phyloP scores from a whole-genome alignment of 2,329 filamentous ascomycete species.

The Escovopsis sp. region DNA sequence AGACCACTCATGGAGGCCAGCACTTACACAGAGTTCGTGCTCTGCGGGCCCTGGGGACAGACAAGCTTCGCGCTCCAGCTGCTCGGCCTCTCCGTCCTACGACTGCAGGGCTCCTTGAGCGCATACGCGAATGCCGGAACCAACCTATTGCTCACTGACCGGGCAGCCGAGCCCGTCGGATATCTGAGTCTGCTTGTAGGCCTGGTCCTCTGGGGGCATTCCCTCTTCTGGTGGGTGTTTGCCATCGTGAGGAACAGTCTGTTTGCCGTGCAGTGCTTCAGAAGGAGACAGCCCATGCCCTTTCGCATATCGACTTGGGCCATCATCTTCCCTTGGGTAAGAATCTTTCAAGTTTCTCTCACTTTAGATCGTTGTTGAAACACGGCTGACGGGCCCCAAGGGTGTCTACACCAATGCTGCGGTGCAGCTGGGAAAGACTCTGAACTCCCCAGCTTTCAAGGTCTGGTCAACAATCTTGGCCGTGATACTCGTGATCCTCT shows the following conservation, averaged over 20 bases:
- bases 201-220: constrained; percentile 24
- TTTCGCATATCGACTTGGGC: constrained; percentile 21
- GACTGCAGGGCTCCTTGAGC: not conserved
- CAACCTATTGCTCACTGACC: constrained; percentile 12
- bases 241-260: constrained; percentile 18
- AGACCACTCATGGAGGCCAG: constrained; percentile 1
- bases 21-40: constrained; percentile 24
- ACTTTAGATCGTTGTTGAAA: not conserved
- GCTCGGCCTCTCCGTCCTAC: constrained; percentile 18
- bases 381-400: constrained; percentile 7
- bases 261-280: constrained; percentile 10
- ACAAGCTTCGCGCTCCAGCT: constrained; percentile 23
- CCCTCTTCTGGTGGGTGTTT: constrained; percentile 27
- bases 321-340: constrained; percentile 24
- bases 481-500: constrained; percentile 20
- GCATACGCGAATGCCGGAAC: not conserved
- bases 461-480: constrained; percentile 23
- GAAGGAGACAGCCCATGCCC: constrained; percentile 6
- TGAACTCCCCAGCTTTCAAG: constrained; percentile 23
- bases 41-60: constrained; percentile 25
- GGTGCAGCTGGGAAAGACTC: constrained; percentile 20
- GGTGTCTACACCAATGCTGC: constrained; percentile 25
- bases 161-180: constrained; percentile 17
- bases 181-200: constrained; percentile 22
- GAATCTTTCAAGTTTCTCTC: constrained; percentile 3